Evolutionary conservation across 1,284 basidiomycete genomes (phyloP).

Genomic region (Taiwanofungus camphoratus): DNA sequence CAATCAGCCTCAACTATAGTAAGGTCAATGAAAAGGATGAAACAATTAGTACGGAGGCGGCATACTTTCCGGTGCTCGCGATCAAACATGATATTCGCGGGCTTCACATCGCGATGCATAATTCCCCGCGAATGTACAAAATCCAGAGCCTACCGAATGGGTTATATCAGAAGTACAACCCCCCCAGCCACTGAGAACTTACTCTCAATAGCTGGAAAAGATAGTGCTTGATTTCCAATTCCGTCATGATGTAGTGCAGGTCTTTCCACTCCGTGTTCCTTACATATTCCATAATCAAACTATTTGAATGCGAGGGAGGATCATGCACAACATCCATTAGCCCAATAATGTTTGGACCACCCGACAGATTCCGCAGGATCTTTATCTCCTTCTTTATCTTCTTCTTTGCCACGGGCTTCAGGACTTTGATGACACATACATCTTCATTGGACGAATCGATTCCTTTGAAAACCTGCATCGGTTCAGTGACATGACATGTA

Average conservation of each 20-base stretch:
- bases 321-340: slow-evolving; percentile 85
- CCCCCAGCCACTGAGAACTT: slow-evolving; percentile 5
- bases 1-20: slow-evolving; percentile 71
- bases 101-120: slow-evolving; percentile 91
- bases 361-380: slow-evolving; percentile 81
- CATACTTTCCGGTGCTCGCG: slow-evolving; percentile 70
- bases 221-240: slow-evolving; percentile 83
- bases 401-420: slow-evolving; percentile 89
- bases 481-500: not conserved
- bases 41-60: not conserved
- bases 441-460: slow-evolving; percentile 77
- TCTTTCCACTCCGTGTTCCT: slow-evolving; percentile 84
- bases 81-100: slow-evolving; percentile 91
- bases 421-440: slow-evolving; percentile 83
- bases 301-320: slow-evolving; percentile 68
- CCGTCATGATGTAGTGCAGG: slow-evolving; percentile 68
- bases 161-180: slow-evolving; percentile 4
- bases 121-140: slow-evolving; percentile 87
- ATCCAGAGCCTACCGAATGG: slow-evolving; percentile 62
- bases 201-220: slow-evolving; percentile 81
- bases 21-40: slow-evolving; percentile 2
- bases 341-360: slow-evolving; percentile 81
- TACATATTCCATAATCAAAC: slow-evolving; percentile 82
- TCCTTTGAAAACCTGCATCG: slow-evolving; percentile 75
- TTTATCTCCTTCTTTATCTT: slow-evolving; percentile 95